Base-by-base conservation (phyloP, 352 stramenopile genomes). In the Globisporangium okanoganense region DNA sequence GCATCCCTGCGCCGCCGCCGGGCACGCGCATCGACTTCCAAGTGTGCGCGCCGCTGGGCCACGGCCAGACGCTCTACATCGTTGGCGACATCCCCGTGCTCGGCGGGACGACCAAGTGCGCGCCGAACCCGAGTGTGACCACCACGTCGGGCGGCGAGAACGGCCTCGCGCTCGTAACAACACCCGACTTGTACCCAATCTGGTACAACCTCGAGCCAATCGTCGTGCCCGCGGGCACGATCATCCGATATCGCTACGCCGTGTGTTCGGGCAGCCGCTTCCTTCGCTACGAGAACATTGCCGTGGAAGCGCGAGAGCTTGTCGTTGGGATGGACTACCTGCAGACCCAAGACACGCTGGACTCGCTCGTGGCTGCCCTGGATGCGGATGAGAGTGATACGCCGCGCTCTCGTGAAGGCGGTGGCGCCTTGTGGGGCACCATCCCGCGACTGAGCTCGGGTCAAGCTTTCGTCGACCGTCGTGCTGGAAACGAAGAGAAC, bases 191-290 rank as follows among this genome's bases (percentile, higher is more conserved):
- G 67, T 94, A 88, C 64, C 87, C 87, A 27, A 88, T 94, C 48
- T 96, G 87, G 87, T 96, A 95, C 75, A 96, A 95, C 62, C 61
- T 91, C 25, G 85, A 94, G 52, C 85, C 87, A 2, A 74, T 96
- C 3, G 50, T 92, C 38, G 72, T 88, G 44, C 82, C 79, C 13
- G 68, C 79, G 0, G 82, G 74, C 31, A 74, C 82, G 2, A 73
- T 80, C 22, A 77, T 96, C 44, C 79, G 69, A 22, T 97, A 96
- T 62, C 81, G 85, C 56, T 97, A 96, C 59, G 87, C 82, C 2
- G 70, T 97, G 27, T 96, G 83, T 61, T 85, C 85, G 0, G 85
- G 81, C 14, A 86, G 82, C 41, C 78, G 69, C 56, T 96, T 97
- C 51, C 59, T 82, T 31, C 85, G 85, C 6, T 94, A 90, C 61